A percentile compares a stretch with the other conserved stretches of the same genome.
Conservation (phyloP, 164 flowering plant genomes). For the Saururus chinensis region DNA sequence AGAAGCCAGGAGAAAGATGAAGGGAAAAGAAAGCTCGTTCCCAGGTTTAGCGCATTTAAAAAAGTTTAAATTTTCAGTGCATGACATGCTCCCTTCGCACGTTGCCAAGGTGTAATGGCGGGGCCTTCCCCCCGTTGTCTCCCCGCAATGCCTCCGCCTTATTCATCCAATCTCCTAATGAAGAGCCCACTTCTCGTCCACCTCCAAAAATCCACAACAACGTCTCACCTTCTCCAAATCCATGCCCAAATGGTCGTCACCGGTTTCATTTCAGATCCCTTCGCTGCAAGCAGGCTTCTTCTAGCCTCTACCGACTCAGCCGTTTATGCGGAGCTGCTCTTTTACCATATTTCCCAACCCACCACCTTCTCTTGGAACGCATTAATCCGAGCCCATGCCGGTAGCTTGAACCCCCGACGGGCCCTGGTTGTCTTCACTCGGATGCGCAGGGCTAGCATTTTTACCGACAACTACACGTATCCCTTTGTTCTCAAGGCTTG, state of each 20-base stretch:
- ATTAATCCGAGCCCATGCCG: conserved; percentile 20
- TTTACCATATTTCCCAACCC: conserved; percentile 14
- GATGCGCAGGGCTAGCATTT: conserved; percentile 14
- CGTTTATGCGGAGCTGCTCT: conserved; percentile 11
- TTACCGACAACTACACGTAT: conserved; percentile 26
- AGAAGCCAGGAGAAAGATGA: too few species aligned
- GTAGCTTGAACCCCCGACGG: conserved; percentile 12
- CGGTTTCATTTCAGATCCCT: conserved; percentile 14
- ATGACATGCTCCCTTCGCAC: too few species aligned
- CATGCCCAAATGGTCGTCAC: conserved; percentile 25
- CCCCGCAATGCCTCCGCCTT: conserved; percentile 5
- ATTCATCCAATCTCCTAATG: conserved; percentile 5
- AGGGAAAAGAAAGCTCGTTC: too few species aligned
- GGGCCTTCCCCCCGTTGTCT: neutral
- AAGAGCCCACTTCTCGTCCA: conserved; percentile 19
- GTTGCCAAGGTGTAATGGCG: too few species aligned
- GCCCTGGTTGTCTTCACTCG: conserved; percentile 14
- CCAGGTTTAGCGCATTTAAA: too few species aligned
- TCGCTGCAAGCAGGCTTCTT: conserved; percentile 14
- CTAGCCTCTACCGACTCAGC: conserved; percentile 3
- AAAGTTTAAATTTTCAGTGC: too few species aligned
- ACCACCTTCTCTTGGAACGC: conserved; percentile 24
- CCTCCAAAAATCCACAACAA: conserved; percentile 17
- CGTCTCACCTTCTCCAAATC: conserved; percentile 25
- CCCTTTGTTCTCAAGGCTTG: conserved; percentile 33